Percentiles rank a stretch among this genome's conserved stretches.
Conservation (phyloP, 305 asterid species). For the Rubia peregrina region DNA sequence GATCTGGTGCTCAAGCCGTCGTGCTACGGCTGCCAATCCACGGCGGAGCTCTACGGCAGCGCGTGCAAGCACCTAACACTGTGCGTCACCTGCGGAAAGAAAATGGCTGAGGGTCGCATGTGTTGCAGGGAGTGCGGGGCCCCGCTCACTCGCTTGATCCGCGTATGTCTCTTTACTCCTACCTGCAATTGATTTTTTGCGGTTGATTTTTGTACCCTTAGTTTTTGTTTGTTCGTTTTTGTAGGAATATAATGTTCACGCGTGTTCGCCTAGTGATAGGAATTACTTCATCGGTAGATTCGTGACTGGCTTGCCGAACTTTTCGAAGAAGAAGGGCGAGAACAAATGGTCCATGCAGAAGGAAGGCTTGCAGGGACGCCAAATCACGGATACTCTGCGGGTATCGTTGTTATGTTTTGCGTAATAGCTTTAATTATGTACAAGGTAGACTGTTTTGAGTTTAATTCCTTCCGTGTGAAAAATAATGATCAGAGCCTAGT, state of each 20-base stretch:
- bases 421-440: not conserved
- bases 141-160: slow-evolving; percentile 66
- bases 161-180: slow-evolving; percentile 36
- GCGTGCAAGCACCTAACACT: slow-evolving; percentile 90
- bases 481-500: no score
- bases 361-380: slow-evolving; percentile 95
- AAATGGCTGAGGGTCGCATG: slow-evolving; percentile 61
- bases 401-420: slow-evolving; percentile 30
- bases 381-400: slow-evolving; percentile 77
- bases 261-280: slow-evolving; percentile 63
- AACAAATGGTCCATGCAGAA: slow-evolving; percentile 80
- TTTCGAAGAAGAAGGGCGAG: slow-evolving; percentile 58
- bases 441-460: not conserved
- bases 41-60: slow-evolving; percentile 82
- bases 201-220: not conserved
- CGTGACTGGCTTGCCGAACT: slow-evolving; percentile 74
- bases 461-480: no score
- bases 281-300: slow-evolving; percentile 88
- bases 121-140: slow-evolving; percentile 80
- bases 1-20: slow-evolving; percentile 85
- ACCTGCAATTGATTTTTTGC: not conserved
- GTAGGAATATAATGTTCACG: slow-evolving; percentile 49
- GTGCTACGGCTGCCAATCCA: slow-evolving; percentile 75
- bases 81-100: slow-evolving; percentile 74
- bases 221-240: slow-evolving; percentile 17